phyloP scores from a whole-genome alignment of 2,329 filamentous ascomycete species.

The Diplodia intermedia region DNA sequence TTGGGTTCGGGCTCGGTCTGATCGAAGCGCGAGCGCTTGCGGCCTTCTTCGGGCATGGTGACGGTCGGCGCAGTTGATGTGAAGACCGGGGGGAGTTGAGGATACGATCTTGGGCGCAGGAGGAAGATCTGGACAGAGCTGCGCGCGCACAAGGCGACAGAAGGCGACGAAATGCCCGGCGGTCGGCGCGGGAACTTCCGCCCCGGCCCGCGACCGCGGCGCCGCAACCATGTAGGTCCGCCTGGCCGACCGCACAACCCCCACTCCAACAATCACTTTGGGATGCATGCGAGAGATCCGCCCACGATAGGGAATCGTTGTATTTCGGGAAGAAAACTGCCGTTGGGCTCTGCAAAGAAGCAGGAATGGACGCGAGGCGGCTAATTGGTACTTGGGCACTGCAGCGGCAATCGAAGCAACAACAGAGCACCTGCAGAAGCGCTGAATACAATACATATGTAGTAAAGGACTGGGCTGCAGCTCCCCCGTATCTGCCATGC shows the following conservation, averaged over 20 bases:
- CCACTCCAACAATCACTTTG: background rate
- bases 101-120: background rate
- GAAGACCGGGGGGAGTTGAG: background rate
- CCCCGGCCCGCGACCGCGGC: constrained; percentile 3
- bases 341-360: background rate
- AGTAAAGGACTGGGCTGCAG: background rate
- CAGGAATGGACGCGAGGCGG: background rate
- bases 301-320: background rate
- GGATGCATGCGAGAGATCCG: background rate
- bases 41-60: constrained; percentile 78
- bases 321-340: background rate
- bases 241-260: background rate
- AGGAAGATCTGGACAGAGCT: constrained; percentile 17
- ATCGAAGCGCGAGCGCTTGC: constrained; percentile 93
- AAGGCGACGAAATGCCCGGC: constrained; percentile 14
- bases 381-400: background rate
- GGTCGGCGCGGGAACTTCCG: constrained; percentile 23
- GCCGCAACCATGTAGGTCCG: background rate
- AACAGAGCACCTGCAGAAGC: background rate
- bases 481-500: background rate
- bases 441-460: too few species aligned
- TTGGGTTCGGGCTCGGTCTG: constrained; percentile 84
- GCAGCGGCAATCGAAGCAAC: background rate
- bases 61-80: constrained; percentile 10
- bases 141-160: constrained; percentile 18